A percentile compares a stretch with the other conserved stretches of the same genome.
These are phyloP conservation scores for Talaromyces sp. DNA, from an alignment of 2,329 filamentous ascomycete species.

Conservation along the genomic window DNA sequence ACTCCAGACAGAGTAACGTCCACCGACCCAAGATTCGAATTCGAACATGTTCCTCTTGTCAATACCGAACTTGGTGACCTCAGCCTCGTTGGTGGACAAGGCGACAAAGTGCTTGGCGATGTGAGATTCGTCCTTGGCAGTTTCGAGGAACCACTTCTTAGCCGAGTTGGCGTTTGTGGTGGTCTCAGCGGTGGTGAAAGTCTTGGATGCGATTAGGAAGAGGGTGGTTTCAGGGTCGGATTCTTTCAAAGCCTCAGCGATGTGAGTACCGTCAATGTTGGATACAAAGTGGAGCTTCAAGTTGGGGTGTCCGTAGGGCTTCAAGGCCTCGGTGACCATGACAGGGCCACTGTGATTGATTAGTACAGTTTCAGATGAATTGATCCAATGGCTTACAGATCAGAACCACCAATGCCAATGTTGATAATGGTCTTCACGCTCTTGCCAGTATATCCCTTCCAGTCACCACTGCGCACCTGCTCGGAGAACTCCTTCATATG, in stretches of 20 bases:
- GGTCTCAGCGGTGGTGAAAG: slow-evolving; percentile 97
- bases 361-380: neutral
- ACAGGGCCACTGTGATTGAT: slow-evolving; percentile 70
- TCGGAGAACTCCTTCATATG: slow-evolving; percentile 99
- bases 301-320: slow-evolving; percentile 82
- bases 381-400: slow-evolving; percentile 64
- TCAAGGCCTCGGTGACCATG: slow-evolving; percentile 97
- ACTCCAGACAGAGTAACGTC: slow-evolving; percentile 97
- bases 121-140: slow-evolving; percentile 65
- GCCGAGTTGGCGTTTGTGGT: slow-evolving; percentile 95
- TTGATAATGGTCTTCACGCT: slow-evolving; percentile 96
- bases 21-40: slow-evolving; percentile 97
- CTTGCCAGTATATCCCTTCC: slow-evolving; percentile 98
- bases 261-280: slow-evolving; percentile 98
- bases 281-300: slow-evolving; percentile 96
- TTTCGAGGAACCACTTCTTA: slow-evolving; percentile 93
- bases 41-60: slow-evolving; percentile 99
- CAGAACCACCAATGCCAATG: slow-evolving; percentile 95
- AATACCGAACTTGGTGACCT: slow-evolving; percentile 98
- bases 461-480: slow-evolving; percentile 87
- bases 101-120: slow-evolving; percentile 99
- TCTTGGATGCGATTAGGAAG: slow-evolving; percentile 98
- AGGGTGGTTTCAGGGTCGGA: slow-evolving; percentile 98
- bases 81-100: slow-evolving; percentile 88
- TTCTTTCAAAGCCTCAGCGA: slow-evolving; percentile 82